Conservation (phyloP, 2,329 filamentous ascomycete genomes). For the Alternaria ethzedia region DNA sequence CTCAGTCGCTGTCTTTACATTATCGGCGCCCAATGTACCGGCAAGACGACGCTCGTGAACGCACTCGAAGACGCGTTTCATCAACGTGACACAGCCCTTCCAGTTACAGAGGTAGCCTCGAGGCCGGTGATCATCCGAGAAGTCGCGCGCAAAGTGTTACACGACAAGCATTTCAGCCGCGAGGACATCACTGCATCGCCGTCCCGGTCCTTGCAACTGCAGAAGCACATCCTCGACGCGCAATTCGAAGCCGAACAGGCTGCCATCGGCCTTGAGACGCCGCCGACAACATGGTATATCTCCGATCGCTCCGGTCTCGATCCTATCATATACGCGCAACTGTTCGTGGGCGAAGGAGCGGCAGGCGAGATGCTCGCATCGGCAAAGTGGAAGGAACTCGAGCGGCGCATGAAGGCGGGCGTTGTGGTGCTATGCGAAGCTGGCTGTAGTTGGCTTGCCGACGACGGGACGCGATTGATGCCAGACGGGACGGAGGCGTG, state of each 20-base stretch:
- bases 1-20: slow-evolving; percentile 46
- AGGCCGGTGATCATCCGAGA: slow-evolving; percentile 42
- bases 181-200: slow-evolving; percentile 42
- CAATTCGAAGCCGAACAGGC: slow-evolving; percentile 43
- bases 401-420: slow-evolving; percentile 41
- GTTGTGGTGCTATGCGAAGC: slow-evolving; percentile 52
- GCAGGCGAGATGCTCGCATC: slow-evolving; percentile 28
- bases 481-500: slow-evolving; percentile 32
- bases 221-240: slow-evolving; percentile 49
- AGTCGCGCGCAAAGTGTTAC: slow-evolving; percentile 49
- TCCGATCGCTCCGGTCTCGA: slow-evolving; percentile 55
- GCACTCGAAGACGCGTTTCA: slow-evolving; percentile 37
- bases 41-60: slow-evolving; percentile 54
- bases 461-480: slow-evolving; percentile 51
- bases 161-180: slow-evolving; percentile 41
- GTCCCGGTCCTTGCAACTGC: slow-evolving; percentile 41
- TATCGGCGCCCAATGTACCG: slow-evolving; percentile 55
- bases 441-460: slow-evolving; percentile 41
- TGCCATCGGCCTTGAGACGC: neutral
- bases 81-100: neutral
- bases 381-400: slow-evolving; percentile 40
- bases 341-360: slow-evolving; percentile 37
- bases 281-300: slow-evolving; percentile 44
- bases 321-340: slow-evolving; percentile 50
- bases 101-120: neutral